These are phyloP conservation scores for Chionographis japonica DNA, from an alignment of 106 monocot genomes.

Conservation along the genomic window DNA sequence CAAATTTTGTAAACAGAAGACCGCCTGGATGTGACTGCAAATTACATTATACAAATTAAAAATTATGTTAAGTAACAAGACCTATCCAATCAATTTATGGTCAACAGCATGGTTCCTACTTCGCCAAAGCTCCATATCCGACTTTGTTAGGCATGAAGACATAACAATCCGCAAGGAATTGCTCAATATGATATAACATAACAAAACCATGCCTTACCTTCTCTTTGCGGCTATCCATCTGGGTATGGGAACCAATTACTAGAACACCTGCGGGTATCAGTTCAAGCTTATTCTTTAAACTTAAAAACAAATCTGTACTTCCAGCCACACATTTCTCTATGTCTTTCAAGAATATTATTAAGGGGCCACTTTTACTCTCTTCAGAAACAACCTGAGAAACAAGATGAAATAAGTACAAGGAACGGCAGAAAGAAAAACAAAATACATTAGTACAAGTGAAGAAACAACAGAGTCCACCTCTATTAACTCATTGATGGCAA, in stretches of 20 bases:
- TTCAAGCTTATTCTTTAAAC: conserved; percentile 75
- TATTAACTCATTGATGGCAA: conserved; percentile 58
- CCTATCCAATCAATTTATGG: too few species aligned
- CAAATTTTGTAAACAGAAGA: conserved; percentile 92
- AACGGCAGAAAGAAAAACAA: not conserved
- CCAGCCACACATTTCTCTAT: conserved; percentile 79
- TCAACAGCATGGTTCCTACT: too few species aligned
- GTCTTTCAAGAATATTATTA: conserved; percentile 88
- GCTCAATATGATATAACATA: too few species aligned
- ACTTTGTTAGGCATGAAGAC: too few species aligned
- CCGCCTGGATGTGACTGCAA: conserved; percentile 88
- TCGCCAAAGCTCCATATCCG: too few species aligned
- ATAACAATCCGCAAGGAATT: not conserved
- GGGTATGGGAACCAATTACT: conserved; percentile 86
- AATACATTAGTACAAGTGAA: not conserved
- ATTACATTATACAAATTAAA: not conserved
- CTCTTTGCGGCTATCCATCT: conserved; percentile 87
- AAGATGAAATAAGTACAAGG: conserved; percentile 7
- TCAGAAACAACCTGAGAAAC: conserved; percentile 65
- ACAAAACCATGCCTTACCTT: conserved; percentile 36
- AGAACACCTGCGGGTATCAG: conserved; percentile 68
- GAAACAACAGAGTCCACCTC: conserved; percentile 31
- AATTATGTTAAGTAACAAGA: too few species aligned
- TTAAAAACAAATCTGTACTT: conserved; percentile 49
- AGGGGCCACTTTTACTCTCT: conserved; percentile 71